Evolutionary conservation across 805 yeast species (phyloP), one percentile per base, ranked within the genome.

Genomic region (Candida alai): DNA sequence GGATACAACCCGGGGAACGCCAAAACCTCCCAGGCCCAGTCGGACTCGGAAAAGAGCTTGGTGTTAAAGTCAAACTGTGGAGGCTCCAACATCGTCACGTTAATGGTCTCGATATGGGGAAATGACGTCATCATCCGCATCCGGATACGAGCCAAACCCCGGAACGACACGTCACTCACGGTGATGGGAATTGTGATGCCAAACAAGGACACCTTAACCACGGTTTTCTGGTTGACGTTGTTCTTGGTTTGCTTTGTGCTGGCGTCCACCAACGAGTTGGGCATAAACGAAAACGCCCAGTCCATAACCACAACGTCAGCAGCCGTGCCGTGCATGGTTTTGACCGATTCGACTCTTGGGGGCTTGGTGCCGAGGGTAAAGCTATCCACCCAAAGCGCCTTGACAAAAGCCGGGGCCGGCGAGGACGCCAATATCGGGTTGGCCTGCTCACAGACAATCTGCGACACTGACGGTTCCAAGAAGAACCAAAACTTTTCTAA

Each of bases 241-340:
- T 80, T 86, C 54, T 81, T 85, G 58, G 83, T 57, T 59, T 93
- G 97, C 51, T 90, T 85, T 18, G 80, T 78, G 36, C 87, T 86
- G 47, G 87, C 66, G 58, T 93, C 99, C 26, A 83, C 82, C 32
- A 77, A 60, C 24, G 88, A 84, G 59, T 86, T 87, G n/a, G 99
- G 98, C 18, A 86, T 83, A 65, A 89, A 86, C 1, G 96, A 84
- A 28, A 84, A 74, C 26, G 80, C 83, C 97, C 97, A 90, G 60
- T 93, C 98, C 96, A 93, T 93, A 34, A 94, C 96, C 8, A 90
- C 94, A 34, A 93, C 82, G 52, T 90, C 96, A 42, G 83, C 84
- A 19, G 78, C 80, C n/a, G 97, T 90, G 43, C 90, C 85, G 31
- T 81, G 84, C 51, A 88, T 76, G 2, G 97, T 85, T 54, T 93